Evolutionary conservation across 129 eudicot genomes (phyloP).

Genomic region (Lonicera japonica): DNA sequence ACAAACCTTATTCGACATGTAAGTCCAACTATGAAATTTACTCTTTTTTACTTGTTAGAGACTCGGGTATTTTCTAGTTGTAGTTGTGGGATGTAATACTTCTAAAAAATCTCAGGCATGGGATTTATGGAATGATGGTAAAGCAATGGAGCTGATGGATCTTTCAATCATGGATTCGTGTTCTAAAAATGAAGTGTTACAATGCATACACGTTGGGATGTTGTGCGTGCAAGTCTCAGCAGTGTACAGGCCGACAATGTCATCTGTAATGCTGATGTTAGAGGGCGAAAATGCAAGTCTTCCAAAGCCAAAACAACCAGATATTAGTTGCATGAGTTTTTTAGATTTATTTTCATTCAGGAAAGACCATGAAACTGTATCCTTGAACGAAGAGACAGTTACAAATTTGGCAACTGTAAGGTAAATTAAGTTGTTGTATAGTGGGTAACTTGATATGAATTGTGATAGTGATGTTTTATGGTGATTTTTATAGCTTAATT

Average conservation of each 20-base stretch:
- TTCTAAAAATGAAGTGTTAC: conserved; percentile 6
- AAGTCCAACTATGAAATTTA: conserved; percentile 19
- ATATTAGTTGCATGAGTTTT: conserved; percentile 28
- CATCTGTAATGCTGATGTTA: conserved; percentile 40
- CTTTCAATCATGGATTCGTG: conserved; percentile 11
- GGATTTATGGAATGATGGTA: conserved; percentile 19
- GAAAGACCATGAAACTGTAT: conserved; percentile 14
- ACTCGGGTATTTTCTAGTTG: background rate
- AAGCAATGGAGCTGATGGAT: conserved; percentile 23
- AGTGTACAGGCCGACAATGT: conserved; percentile 36
- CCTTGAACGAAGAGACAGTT: conserved; percentile 39
- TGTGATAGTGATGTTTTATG: too few species aligned
- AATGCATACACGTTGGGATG: conserved; percentile 25
- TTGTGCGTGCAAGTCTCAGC: conserved; percentile 25
- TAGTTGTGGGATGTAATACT: background rate
- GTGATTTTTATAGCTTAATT: too few species aligned
- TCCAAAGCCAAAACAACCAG: conserved; percentile 33
- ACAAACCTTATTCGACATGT: conserved; percentile 53
- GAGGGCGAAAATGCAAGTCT: conserved; percentile 27
- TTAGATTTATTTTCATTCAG: conserved; percentile 11
- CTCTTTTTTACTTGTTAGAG: too few species aligned
- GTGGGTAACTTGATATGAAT: too few species aligned
- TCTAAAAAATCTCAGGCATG: conserved; percentile 17
- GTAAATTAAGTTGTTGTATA: conserved; percentile 3
- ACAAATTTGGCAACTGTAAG: conserved; percentile 29